A percentile compares a stretch with the other conserved stretches of the same genome.
Conservation (phyloP, 768 basidiomycete species). For the Tricholomella constricta region DNA sequence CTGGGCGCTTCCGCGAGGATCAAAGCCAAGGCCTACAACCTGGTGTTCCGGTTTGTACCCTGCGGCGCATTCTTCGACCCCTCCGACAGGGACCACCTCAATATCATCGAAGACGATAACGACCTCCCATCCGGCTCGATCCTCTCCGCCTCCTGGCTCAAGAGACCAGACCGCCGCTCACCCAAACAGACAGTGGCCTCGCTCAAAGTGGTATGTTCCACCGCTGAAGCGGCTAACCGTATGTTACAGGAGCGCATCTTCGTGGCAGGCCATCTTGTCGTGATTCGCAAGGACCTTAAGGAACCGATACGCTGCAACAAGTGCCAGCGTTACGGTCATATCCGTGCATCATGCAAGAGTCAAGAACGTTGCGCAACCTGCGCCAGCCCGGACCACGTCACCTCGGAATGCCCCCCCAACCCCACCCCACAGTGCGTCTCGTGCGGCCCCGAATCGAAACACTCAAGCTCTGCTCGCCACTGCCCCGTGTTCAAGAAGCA, state of each 20-base stretch:
- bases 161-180: not conserved
- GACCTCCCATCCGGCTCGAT: not conserved
- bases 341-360: slow-evolving; percentile 1
- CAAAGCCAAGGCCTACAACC: not conserved
- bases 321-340: slow-evolving; percentile 8
- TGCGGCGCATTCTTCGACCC: slow-evolving; percentile 3
- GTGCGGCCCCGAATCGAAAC: slow-evolving; percentile 7
- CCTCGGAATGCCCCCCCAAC: not conserved
- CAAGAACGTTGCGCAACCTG: not conserved
- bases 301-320: slow-evolving; percentile 11
- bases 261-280: not conserved
- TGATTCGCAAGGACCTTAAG: not conserved
- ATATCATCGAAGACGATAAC: not conserved
- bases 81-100: not conserved
- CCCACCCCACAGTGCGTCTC: not conserved
- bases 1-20: not conserved
- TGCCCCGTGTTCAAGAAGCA: not conserved
- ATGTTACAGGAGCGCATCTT: not conserved
- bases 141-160: slow-evolving; percentile 1
- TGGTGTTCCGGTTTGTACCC: not conserved
- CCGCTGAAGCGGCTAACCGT: slow-evolving; percentile 3
- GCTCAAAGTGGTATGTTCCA: not conserved
- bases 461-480: not conserved
- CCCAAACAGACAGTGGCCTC: not conserved
- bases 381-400: not conserved